Evolutionary conservation across 2,329 filamentous ascomycete species (phyloP).

Genomic region (Zymoseptoria passerinii): DNA sequence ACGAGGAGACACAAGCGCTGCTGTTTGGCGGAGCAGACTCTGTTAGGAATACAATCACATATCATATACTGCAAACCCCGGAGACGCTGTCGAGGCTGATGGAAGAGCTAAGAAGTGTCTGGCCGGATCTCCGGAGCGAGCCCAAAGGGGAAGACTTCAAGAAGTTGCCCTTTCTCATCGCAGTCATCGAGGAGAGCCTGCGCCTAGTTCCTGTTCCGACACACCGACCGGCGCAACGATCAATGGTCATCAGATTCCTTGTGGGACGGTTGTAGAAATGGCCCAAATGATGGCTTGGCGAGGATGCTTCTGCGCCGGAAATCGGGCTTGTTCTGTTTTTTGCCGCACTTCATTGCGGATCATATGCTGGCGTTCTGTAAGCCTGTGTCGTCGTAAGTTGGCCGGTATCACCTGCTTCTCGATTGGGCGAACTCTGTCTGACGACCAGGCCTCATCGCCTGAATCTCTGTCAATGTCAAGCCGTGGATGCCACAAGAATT

Average conservation of each 20-base stretch:
- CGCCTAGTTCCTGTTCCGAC: conserved; percentile 39
- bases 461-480: background rate
- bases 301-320: no score
- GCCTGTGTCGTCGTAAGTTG: background rate
- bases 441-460: background rate
- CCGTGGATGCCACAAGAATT: background rate
- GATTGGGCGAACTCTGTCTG: background rate
- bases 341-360: conserved; percentile 8
- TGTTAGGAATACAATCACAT: conserved; percentile 35
- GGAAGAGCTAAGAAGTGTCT: conserved; percentile 28
- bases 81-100: conserved; percentile 30
- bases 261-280: conserved; percentile 37
- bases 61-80: conserved; percentile 33
- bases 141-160: conserved; percentile 10
- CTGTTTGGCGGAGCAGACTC: conserved; percentile 43
- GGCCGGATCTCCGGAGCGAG: conserved; percentile 2
- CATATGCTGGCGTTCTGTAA: conserved; percentile 10
- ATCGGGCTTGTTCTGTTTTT: no score
- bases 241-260: conserved; percentile 38
- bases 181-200: conserved; percentile 42
- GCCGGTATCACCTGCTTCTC: background rate
- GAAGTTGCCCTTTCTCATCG: conserved; percentile 41
- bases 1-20: conserved; percentile 39
- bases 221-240: conserved; percentile 36
- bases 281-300: conserved; percentile 45